phyloP scores from a whole-genome alignment of 768 basidiomycete species.

The Ramaria sp. region DNA sequence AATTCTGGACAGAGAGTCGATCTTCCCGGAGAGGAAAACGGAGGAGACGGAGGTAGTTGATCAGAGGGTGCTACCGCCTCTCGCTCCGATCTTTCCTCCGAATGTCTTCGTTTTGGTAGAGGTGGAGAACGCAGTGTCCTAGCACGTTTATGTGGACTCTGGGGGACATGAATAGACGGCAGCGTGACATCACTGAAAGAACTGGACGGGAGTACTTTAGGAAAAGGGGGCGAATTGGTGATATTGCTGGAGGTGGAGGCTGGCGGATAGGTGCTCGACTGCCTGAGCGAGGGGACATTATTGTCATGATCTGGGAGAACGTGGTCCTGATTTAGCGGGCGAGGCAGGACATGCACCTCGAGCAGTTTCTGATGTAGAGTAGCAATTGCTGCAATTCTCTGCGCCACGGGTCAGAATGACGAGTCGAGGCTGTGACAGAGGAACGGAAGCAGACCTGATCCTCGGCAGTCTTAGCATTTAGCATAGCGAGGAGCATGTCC shows the following conservation, averaged over 20 bases:
- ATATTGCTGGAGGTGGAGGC: conserved; percentile 23
- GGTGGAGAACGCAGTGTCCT: conserved; percentile 51
- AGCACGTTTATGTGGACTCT: conserved; percentile 39
- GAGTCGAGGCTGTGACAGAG: conserved; percentile 8
- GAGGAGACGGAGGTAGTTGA: conserved; percentile 53
- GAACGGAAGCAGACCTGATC: conserved; percentile 56
- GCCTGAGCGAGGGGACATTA: conserved; percentile 13
- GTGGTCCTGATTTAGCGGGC: conserved; percentile 10
- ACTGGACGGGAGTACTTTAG: not conserved
- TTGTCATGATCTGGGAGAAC: conserved; percentile 10
- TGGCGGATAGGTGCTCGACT: conserved; percentile 23
- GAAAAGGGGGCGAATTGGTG: not conserved
- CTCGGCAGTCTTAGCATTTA: conserved; percentile 87
- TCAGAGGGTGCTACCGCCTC: conserved; percentile 23
- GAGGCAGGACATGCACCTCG: conserved; percentile 29
- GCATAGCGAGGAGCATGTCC: conserved; percentile 81
- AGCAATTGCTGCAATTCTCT: conserved; percentile 65
- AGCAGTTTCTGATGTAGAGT: conserved; percentile 62
- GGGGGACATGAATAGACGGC: conserved; percentile 9
- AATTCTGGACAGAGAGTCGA: conserved; percentile 17
- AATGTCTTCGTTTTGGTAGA: conserved; percentile 22
- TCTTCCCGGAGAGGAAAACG: conserved; percentile 54
- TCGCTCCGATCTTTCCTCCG: conserved; percentile 5
- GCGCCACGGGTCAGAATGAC: conserved; percentile 10
- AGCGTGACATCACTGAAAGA: conserved; percentile 4